Base-by-base conservation (phyloP, 2,329 filamentous ascomycete species). In the Epichloe sylvatica region DNA sequence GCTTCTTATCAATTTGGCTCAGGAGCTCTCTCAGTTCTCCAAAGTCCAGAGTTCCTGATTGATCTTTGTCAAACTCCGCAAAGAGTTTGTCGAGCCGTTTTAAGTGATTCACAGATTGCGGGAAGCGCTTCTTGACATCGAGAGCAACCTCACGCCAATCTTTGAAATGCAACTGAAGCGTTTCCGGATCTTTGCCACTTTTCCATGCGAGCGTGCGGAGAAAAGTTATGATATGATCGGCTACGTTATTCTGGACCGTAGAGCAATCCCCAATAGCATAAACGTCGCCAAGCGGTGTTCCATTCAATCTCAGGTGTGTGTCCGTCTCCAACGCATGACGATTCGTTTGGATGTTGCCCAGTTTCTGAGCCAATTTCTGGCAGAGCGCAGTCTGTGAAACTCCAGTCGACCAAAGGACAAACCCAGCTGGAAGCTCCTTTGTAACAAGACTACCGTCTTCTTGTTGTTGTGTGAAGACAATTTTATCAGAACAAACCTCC, bases 401-500 rank as follows among this genome's bases (percentile, higher is more conserved):
- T 53, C 92, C 92, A 0, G 92, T 98, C 0, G 92, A 97, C 92
- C 92, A 98, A 13, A 98, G 74, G 59, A 92, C 97, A 70, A 98
- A 95, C 30, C 89, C 92, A 73, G 88, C 90, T 0, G 92, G 91
- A 0, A 98, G 79, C 60, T 98, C 92, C 65, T 98, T 98, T 23
- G 81, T 84, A n/a, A 95, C 59, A 0, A 82, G 67, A 33, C 80
- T 78, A 41, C 88, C 89, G 49, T 88, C 72, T 3, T 85, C 78
- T 45, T 75, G 74, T 61, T 86, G 84, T 64, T 98, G 90, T 0
- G 84, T 85, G 69, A 95, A 98, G 23, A 95, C 68, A 52, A 98
- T 95, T 60, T 80, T 85, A 64, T 97, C 88, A 0, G 77, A 66
- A 41, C 76, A 76, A 15, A 98, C 89, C 65, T 96, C 91, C 66